Evolutionary conservation across 2,329 filamentous ascomycete genomes (phyloP).

Genomic region (Xylariaceae sp.): DNA sequence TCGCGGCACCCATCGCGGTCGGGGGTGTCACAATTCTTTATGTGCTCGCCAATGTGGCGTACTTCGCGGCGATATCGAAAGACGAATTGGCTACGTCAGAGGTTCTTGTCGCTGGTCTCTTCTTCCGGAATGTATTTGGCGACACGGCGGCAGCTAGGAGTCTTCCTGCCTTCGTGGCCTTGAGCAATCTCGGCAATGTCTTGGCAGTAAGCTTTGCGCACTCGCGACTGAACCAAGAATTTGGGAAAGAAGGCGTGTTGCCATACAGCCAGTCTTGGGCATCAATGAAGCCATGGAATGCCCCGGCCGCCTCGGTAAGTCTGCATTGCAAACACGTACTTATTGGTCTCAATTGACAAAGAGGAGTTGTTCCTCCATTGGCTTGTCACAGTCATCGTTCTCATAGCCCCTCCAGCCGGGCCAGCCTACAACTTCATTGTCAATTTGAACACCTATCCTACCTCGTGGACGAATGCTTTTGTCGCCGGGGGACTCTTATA

Average conservation of each 20-base stretch:
- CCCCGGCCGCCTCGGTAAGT: slow-evolving; percentile 52
- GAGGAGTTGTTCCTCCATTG: slow-evolving; percentile 58
- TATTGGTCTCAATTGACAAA: not conserved
- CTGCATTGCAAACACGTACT: no score
- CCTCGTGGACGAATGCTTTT: slow-evolving; percentile 50
- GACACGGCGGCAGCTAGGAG: slow-evolving; percentile 44
- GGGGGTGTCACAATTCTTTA: slow-evolving; percentile 57
- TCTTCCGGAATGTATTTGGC: slow-evolving; percentile 60
- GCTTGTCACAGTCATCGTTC: slow-evolving; percentile 59
- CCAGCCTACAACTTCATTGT: slow-evolving; percentile 66
- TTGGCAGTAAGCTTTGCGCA: slow-evolving; percentile 58
- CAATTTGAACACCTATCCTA: slow-evolving; percentile 51
- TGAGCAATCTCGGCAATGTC: slow-evolving; percentile 60
- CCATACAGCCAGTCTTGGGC: slow-evolving; percentile 66
- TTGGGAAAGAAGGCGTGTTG: slow-evolving; percentile 65
- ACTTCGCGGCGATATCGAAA: slow-evolving; percentile 60
- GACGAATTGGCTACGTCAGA: slow-evolving; percentile 52
- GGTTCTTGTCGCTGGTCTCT: slow-evolving; percentile 55
- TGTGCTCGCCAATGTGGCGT: slow-evolving; percentile 60
- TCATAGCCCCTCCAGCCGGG: slow-evolving; percentile 63
- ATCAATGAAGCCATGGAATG: slow-evolving; percentile 62
- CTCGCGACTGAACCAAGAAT: slow-evolving; percentile 57
- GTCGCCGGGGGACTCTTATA: slow-evolving; percentile 48
- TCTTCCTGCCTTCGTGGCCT: slow-evolving; percentile 53
- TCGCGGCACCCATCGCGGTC: slow-evolving; percentile 55